Conservation (phyloP, 441 rosid species). For the Populus hybrid region DNA sequence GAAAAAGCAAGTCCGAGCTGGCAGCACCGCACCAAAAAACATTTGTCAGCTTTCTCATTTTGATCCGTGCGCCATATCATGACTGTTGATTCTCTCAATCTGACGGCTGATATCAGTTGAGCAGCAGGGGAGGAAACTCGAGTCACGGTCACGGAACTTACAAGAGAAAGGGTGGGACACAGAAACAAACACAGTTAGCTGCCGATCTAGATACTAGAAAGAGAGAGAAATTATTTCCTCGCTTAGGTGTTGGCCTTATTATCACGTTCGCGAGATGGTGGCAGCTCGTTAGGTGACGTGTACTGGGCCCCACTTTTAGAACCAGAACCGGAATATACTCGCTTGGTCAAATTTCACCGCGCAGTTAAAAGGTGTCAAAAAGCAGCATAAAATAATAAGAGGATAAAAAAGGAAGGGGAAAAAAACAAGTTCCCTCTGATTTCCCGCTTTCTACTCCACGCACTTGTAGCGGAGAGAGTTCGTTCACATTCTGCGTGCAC, state of each 20-base stretch:
- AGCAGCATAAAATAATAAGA: neutral
- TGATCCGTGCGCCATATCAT: conserved; percentile 28
- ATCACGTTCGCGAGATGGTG: conserved; percentile 48
- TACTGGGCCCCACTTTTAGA: conserved; percentile 24
- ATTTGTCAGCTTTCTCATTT: conserved; percentile 10
- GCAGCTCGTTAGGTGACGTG: conserved; percentile 48
- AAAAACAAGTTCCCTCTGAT: neutral
- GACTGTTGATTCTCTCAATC: conserved; percentile 22
- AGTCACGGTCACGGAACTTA: conserved; percentile 78
- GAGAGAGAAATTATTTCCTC: conserved; percentile 37
- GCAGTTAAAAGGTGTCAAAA: conserved; percentile 12
- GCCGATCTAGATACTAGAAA: conserved; percentile 26
- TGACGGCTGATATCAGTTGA: conserved; percentile 31
- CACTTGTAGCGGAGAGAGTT: conserved; percentile 22
- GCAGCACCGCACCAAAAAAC: conserved; percentile 47
- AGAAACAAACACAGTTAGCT: conserved; percentile 15
- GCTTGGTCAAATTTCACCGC: conserved; percentile 40
- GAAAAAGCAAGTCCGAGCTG: conserved; percentile 46
- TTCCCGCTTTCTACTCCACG: conserved; percentile 26
- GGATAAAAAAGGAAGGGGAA: neutral
- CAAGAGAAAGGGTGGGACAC: conserved; percentile 60
- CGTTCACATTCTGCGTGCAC: neutral
- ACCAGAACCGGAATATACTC: conserved; percentile 2
- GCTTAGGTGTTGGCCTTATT: conserved; percentile 33
- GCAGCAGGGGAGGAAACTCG: conserved; percentile 27